phyloP scores from a whole-genome alignment of 148 eudicot species.

The Spergularia marina region DNA sequence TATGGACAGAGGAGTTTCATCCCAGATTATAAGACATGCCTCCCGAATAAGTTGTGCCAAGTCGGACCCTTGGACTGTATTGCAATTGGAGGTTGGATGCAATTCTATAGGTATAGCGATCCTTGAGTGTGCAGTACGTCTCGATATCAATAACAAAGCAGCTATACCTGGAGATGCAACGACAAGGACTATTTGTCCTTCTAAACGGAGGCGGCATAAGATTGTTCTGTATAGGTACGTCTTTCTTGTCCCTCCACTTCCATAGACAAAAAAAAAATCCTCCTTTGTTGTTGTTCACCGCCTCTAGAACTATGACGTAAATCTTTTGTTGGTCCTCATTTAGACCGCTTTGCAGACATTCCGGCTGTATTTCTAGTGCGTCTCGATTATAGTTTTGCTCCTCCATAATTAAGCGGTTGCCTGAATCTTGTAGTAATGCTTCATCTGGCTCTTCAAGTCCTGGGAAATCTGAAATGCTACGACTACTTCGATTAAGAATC shows the following conservation, averaged over 20 bases:
- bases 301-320: not conserved
- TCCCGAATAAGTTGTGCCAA: not conserved
- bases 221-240: not conserved
- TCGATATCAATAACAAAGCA: not conserved
- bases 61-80: not conserved
- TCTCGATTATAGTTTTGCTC: not conserved
- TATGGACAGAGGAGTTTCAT: not conserved
- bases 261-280: not conserved
- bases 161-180: conserved; percentile 11
- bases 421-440: not conserved
- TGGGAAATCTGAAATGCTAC: not conserved
- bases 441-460: not conserved
- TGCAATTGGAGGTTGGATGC: not conserved
- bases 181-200: not conserved
- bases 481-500: not conserved
- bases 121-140: not conserved
- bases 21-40: too few species aligned
- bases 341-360: not conserved
- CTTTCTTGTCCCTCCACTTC: conserved; percentile 1
- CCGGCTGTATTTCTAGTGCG: not conserved
- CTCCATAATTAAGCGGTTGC: not conserved
- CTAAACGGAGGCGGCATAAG: not conserved
- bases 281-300: not conserved
- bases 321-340: not conserved
- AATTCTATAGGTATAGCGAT: not conserved